Evolutionary conservation across 176 grass and related monocot genomes (phyloP).

Genomic region (Avena atlantica): DNA sequence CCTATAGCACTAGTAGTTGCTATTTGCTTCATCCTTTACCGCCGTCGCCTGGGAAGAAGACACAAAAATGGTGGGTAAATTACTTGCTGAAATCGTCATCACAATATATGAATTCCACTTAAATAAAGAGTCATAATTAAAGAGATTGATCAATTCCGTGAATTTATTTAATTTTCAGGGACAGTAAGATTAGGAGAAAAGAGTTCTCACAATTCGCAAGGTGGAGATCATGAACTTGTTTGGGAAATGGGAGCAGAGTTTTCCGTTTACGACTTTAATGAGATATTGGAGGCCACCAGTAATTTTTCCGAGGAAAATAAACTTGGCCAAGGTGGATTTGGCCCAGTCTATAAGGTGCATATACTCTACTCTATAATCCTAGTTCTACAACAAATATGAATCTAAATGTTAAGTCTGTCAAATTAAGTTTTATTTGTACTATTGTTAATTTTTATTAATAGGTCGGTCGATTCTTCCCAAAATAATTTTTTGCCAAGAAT

Average conservation of each 20-base stretch:
- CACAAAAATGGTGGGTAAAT: neutral
- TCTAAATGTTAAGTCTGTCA: neutral
- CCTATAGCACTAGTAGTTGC: neutral
- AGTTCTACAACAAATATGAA: neutral
- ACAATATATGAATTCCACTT: neutral
- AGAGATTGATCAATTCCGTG: neutral
- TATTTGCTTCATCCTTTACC: neutral
- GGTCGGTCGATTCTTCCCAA: too few species aligned
- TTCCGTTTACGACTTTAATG: neutral
- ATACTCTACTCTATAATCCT: neutral
- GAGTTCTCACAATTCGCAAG: neutral
- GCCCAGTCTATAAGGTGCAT: conserved; percentile 1
- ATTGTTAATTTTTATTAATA: too few species aligned
- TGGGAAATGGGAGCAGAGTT: neutral
- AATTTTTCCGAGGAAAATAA: neutral
- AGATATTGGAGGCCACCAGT: neutral
- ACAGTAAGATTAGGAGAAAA: neutral
- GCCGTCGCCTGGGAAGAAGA: neutral
- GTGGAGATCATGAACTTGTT: neutral
- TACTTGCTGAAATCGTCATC: neutral
- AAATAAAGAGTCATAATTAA: neutral
- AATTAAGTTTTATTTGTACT: neutral
- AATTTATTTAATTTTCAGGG: conserved; percentile 11
- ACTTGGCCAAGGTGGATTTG: conserved; percentile 18
- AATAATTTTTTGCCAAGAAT: neutral